Percentiles rank a stretch among this genome's conserved stretches.
These are phyloP conservation scores for Monilinia fructicola DNA, from an alignment of 2,329 filamentous ascomycete genomes.

Conservation along the genomic window DNA sequence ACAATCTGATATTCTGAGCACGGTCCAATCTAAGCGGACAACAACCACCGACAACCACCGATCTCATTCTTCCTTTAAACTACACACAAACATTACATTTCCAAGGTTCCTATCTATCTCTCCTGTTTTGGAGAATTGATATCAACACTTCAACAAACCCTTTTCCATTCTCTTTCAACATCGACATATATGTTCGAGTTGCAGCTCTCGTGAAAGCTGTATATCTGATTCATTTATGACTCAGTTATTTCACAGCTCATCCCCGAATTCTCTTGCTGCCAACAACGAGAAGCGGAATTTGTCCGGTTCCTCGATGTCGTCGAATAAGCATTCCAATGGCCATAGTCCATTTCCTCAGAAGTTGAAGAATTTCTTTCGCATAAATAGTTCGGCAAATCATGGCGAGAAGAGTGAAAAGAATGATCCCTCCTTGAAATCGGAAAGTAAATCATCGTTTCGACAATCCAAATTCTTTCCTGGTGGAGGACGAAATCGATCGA, in stretches of 20 bases:
- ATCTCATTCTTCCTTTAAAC: conserved; percentile 9
- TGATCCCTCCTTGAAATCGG: conserved; percentile 41
- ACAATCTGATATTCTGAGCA: background rate
- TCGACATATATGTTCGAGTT: conserved; percentile 26
- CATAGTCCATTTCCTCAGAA: conserved; percentile 65
- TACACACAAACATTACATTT: background rate
- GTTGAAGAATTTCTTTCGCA: conserved; percentile 70
- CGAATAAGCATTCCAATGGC: conserved; percentile 53
- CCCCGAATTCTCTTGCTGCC: conserved; percentile 30
- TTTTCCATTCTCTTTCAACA: background rate
- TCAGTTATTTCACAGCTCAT: conserved; percentile 37
- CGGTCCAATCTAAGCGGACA: conserved; percentile 1
- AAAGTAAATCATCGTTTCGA: conserved; percentile 58
- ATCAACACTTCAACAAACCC: background rate
- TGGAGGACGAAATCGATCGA: conserved; percentile 82
- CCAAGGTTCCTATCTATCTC: background rate
- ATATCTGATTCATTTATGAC: conserved; percentile 35
- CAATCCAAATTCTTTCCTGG: conserved; percentile 87
- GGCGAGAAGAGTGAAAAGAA: conserved; percentile 45
- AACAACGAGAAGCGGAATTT: conserved; percentile 41
- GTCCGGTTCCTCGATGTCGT: conserved; percentile 41
- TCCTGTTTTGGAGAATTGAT: conserved; percentile 1
- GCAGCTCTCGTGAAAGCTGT: conserved; percentile 38
- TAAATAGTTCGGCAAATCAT: conserved; percentile 50
- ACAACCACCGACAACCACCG: conserved; percentile 6